Percentiles rank a stretch among this genome's conserved stretches.
Evolutionary conservation across 2,329 filamentous ascomycete species (phyloP).

Genomic region (Claviceps purpurea): DNA sequence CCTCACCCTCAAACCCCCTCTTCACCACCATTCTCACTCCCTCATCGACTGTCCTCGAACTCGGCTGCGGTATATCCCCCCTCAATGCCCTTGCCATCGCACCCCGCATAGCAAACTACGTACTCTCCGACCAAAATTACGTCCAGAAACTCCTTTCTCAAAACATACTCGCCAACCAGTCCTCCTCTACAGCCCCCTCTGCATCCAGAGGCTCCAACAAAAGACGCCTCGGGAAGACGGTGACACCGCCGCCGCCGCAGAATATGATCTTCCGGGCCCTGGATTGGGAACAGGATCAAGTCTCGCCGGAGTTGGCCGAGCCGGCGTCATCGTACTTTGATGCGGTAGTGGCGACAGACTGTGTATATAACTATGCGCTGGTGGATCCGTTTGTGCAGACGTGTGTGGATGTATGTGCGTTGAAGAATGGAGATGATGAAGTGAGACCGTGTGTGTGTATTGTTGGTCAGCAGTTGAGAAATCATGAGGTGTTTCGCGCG

Average conservation of each 20-base stretch:
- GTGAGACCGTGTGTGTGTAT: slow-evolving; percentile 48
- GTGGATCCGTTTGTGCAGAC: slow-evolving; percentile 71
- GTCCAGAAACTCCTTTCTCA: slow-evolving; percentile 62
- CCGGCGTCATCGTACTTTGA: slow-evolving; percentile 41
- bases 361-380: slow-evolving; percentile 85
- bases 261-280: slow-evolving; percentile 44
- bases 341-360: slow-evolving; percentile 74
- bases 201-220: slow-evolving; percentile 13
- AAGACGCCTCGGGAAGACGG: neutral
- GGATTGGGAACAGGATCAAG: slow-evolving; percentile 68
- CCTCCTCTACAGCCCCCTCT: slow-evolving; percentile 4
- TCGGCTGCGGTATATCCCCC: slow-evolving; percentile 80
- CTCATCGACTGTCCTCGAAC: slow-evolving; percentile 55
- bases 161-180: slow-evolving; percentile 56
- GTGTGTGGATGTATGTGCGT: slow-evolving; percentile 58
- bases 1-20: slow-evolving; percentile 48
- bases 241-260: neutral
- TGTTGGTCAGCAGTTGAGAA: slow-evolving; percentile 78
- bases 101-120: slow-evolving; percentile 47
- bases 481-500: slow-evolving; percentile 68
- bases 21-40: slow-evolving; percentile 38
- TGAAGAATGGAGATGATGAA: slow-evolving; percentile 27
- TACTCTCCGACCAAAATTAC: slow-evolving; percentile 82
- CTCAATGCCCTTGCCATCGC: slow-evolving; percentile 60
- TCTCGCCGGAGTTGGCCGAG: slow-evolving; percentile 29